Evolutionary conservation across 164 flowering plant genomes (phyloP).

Genomic region (Kalanchoe fedtschenkoi): DNA sequence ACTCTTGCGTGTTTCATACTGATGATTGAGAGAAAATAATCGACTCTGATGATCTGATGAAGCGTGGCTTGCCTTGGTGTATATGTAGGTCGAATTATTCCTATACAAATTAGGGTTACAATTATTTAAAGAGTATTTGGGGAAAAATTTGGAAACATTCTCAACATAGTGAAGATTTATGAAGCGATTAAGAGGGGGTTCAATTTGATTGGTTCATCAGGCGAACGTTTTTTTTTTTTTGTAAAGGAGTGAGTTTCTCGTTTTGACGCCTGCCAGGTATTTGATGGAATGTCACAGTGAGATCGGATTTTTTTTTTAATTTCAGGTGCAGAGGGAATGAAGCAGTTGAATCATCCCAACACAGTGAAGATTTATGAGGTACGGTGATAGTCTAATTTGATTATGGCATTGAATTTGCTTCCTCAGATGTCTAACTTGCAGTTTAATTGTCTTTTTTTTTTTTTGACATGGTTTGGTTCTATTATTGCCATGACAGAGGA

Average conservation of each 20-base stretch:
- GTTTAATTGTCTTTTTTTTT: not conserved
- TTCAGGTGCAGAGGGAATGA: conserved; percentile 78
- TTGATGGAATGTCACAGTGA: not conserved
- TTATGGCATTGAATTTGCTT: not conserved
- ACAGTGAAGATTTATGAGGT: conserved; percentile 68
- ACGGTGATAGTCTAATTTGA: not conserved
- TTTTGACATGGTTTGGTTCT: conserved; percentile 18
- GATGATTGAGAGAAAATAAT: too few relatives aligned
- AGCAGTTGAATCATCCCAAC: conserved; percentile 64
- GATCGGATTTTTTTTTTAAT: conserved; percentile 1
- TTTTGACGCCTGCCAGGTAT: not conserved
- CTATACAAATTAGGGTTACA: too few relatives aligned
- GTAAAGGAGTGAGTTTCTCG: too few relatives aligned
- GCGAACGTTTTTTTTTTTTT: conserved; percentile 15
- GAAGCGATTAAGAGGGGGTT: conserved; percentile 54
- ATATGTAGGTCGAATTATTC: too few relatives aligned
- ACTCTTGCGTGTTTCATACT: too few relatives aligned
- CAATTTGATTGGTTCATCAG: conserved; percentile 55
- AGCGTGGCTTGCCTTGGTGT: too few relatives aligned
- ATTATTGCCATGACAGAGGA: conserved; percentile 73
- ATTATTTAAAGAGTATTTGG: too few relatives aligned
- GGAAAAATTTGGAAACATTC: too few relatives aligned
- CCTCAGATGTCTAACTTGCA: not conserved
- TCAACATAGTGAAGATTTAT: too few relatives aligned
- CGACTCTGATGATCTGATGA: too few relatives aligned